These are phyloP conservation scores for Inonotus hispidus DNA, from an alignment of 1,284 basidiomycete species.

Conservation along the genomic window DNA sequence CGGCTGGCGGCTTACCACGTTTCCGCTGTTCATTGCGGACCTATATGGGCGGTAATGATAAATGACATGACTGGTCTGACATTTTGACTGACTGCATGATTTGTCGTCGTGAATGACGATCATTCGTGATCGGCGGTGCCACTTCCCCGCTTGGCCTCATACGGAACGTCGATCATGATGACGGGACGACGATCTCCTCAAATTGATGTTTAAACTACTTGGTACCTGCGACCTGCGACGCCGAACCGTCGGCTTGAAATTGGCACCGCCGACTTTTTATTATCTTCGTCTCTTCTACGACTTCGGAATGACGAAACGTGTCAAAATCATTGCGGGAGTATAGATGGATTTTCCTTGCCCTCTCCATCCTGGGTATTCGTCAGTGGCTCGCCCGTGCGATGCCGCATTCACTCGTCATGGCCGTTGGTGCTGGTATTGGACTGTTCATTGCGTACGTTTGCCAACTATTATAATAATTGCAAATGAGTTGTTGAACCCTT, in stretches of 20 bases:
- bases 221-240: background rate
- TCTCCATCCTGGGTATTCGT: conserved; percentile 81
- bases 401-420: conserved; percentile 81
- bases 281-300: background rate
- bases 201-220: background rate
- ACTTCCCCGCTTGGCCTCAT: background rate
- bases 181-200: background rate
- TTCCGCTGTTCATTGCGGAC: background rate
- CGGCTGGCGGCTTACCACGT: background rate
- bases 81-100: background rate
- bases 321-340: background rate
- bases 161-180: background rate
- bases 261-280: background rate
- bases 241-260: background rate
- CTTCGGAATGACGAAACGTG: background rate
- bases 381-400: conserved; percentile 89
- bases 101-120: background rate
- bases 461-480: too few species aligned
- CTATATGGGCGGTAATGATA: background rate
- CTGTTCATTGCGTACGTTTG: conserved; percentile 71
- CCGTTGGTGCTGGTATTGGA: conserved; percentile 84
- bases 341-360: conserved; percentile 78
- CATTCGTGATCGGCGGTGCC: background rate
- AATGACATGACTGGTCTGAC: background rate
- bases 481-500: too few species aligned